Percentiles rank a stretch among this genome's conserved stretches.
Evolutionary conservation across 179 eudicot genomes (phyloP).

Genomic region (Gypsophila paniculata): DNA sequence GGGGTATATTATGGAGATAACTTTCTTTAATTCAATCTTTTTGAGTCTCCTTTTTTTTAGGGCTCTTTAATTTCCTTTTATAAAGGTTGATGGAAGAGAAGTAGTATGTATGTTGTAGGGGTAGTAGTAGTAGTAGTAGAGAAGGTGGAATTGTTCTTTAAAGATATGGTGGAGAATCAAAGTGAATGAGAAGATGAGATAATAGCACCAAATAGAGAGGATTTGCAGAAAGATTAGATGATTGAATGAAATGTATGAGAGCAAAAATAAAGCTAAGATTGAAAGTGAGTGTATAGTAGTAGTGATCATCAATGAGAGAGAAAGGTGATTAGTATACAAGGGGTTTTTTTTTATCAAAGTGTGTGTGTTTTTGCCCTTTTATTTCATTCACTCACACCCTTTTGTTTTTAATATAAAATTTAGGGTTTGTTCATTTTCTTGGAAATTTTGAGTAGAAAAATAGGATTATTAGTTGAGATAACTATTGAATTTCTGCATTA

Average conservation of each 20-base stretch:
- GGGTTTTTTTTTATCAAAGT: slow-evolving; percentile 13
- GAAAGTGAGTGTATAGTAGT: slow-evolving; percentile 1
- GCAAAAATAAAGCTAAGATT: slow-evolving; percentile 24
- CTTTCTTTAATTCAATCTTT: slow-evolving; percentile 16
- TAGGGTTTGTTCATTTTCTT: slow-evolving; percentile 17
- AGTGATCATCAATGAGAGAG: neutral
- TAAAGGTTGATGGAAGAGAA: slow-evolving; percentile 40
- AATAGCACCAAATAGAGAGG: slow-evolving; percentile 27
- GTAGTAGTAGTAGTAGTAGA: neutral
- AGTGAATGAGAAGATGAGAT: slow-evolving; percentile 34
- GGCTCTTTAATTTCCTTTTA: slow-evolving; percentile 43
- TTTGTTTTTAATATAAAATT: slow-evolving; percentile 21
- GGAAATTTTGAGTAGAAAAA: too few species aligned
- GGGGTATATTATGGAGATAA: slow-evolving; percentile 11
- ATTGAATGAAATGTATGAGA: slow-evolving; percentile 24
- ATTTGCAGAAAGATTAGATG: slow-evolving; percentile 19
- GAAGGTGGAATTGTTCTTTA: slow-evolving; percentile 26
- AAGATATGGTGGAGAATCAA: slow-evolving; percentile 65
- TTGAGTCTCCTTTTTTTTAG: slow-evolving; percentile 17
- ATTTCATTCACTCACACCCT: slow-evolving; percentile 25
- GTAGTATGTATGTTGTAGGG: neutral
- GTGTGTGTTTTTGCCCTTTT: slow-evolving; percentile 23
- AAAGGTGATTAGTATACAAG: slow-evolving; percentile 8
- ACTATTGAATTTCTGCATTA: too few species aligned
- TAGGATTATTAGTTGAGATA: too few species aligned